These are phyloP conservation scores for Citrus glauca DNA, from an alignment of 345 rosid species.

Conservation along the genomic window DNA sequence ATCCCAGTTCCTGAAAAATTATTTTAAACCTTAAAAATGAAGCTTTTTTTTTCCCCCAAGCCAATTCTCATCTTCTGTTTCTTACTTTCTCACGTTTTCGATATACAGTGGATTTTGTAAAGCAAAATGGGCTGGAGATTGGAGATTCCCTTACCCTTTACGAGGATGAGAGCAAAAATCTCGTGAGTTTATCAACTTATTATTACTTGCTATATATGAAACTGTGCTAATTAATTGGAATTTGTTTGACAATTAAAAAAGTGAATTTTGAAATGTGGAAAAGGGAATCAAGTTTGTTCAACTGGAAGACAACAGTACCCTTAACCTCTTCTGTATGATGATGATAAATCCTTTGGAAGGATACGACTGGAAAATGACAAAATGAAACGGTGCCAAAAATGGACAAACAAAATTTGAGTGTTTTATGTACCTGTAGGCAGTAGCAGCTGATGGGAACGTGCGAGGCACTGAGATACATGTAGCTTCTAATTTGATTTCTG, in stretches of 20 bases:
- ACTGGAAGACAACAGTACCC: constrained; percentile 31
- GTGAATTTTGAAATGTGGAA: constrained; percentile 10
- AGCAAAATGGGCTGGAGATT: constrained; percentile 35
- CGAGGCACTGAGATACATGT: neutral
- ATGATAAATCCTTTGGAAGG: constrained; percentile 17
- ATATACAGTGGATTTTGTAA: constrained; percentile 60
- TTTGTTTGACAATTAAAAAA: constrained; percentile 12
- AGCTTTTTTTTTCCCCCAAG: neutral
- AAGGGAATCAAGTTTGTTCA: constrained; percentile 35
- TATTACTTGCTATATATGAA: neutral
- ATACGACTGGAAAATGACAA: constrained; percentile 9
- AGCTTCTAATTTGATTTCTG: neutral
- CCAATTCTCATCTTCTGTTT: neutral
- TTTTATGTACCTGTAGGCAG: neutral
- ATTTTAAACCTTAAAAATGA: neutral
- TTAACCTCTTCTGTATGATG: constrained; percentile 14
- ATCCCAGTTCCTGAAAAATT: neutral
- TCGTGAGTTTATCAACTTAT: constrained; percentile 53
- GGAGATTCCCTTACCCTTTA: constrained; percentile 65
- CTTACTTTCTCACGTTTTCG: neutral
- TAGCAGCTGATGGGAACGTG: neutral
- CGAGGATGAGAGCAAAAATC: constrained; percentile 70
- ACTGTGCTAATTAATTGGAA: constrained; percentile 1
- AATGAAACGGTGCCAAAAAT: neutral
- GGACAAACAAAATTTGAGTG: constrained; percentile 6